A percentile compares a stretch with the other conserved stretches of the same genome.
Conservation (phyloP, 768 basidiomycete genomes). For the Lactifluus piperatus region DNA sequence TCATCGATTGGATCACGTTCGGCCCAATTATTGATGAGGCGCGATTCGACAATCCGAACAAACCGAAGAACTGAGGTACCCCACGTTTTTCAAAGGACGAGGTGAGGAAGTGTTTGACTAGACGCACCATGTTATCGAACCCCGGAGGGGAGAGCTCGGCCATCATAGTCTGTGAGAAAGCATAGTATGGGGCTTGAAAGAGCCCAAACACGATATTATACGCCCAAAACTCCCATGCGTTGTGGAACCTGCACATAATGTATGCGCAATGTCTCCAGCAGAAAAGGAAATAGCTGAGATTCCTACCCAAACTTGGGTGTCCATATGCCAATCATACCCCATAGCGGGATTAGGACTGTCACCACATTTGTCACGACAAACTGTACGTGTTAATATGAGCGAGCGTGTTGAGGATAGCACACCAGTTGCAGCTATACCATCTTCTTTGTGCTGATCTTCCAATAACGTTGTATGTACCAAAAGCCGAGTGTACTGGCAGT, state of each 20-base stretch:
- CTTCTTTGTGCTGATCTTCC: constrained; percentile 70
- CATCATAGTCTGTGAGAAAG: constrained; percentile 84
- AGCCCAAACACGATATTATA: constrained; percentile 76
- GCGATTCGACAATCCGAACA: constrained; percentile 33
- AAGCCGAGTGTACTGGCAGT: constrained; percentile 63
- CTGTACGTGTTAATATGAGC: constrained; percentile 27
- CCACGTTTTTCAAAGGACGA: not conserved
- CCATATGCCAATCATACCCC: constrained; percentile 86
- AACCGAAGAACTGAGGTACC: constrained; percentile 62
- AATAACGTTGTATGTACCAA: constrained; percentile 77
- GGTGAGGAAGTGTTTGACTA: too few species aligned
- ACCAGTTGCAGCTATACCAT: constrained; percentile 38
- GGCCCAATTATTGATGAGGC: constrained; percentile 85
- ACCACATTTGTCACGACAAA: constrained; percentile 71
- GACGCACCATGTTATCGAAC: constrained; percentile 66
- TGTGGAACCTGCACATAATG: constrained; percentile 42
- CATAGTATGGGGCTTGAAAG: constrained; percentile 84
- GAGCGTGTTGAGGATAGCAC: not conserved
- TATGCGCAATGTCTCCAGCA: not conserved
- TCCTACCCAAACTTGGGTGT: constrained; percentile 60
- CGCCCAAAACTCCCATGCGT: constrained; percentile 83
- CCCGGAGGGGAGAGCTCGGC: constrained; percentile 82
- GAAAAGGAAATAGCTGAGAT: not conserved
- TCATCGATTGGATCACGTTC: constrained; percentile 78
- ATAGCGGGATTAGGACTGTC: constrained; percentile 70